phyloP scores from a whole-genome alignment of 495 filamentous ascomycete genomes.

The Penicillium simplicissimum region DNA sequence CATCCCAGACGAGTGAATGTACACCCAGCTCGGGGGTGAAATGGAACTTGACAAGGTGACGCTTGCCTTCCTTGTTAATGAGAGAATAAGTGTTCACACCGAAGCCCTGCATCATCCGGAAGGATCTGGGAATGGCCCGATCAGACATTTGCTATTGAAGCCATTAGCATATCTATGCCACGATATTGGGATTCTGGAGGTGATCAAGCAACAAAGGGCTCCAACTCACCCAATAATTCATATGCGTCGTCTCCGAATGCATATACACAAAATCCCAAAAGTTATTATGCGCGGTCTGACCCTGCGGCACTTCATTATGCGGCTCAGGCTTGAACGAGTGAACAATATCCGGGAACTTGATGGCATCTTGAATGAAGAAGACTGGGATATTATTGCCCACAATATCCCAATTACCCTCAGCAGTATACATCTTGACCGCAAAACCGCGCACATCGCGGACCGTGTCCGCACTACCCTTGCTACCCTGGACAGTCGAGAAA shows the following conservation, averaged over 20 bases:
- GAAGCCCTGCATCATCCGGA: constrained; percentile 89
- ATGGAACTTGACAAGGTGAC: constrained; percentile 81
- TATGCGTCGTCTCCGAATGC: constrained; percentile 75
- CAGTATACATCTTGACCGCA: constrained; percentile 72
- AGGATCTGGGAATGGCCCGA: constrained; percentile 75
- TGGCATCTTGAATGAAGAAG: constrained; percentile 76
- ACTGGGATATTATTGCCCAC: constrained; percentile 77
- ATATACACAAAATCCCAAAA: constrained; percentile 58
- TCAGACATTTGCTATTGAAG: constrained; percentile 66
- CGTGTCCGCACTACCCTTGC: constrained; percentile 74
- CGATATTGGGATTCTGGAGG: background rate
- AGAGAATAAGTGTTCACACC: constrained; percentile 84
- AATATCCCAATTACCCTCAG: constrained; percentile 63
- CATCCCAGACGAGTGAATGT: constrained; percentile 85
- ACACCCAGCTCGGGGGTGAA: constrained; percentile 78
- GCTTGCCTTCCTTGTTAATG: constrained; percentile 68
- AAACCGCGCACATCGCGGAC: constrained; percentile 83
- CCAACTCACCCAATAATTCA: constrained; percentile 74
- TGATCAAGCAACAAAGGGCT: background rate
- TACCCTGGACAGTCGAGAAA: constrained; percentile 82
- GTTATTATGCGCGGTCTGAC: constrained; percentile 63
- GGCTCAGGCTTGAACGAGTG: constrained; percentile 83
- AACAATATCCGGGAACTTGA: constrained; percentile 70
- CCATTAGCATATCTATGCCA: background rate
- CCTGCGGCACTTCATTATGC: constrained; percentile 69